These are phyloP conservation scores for Rhizophagus prolifer DNA, from an alignment of 192 early-diverging fungal genomes.

Conservation along the genomic window DNA sequence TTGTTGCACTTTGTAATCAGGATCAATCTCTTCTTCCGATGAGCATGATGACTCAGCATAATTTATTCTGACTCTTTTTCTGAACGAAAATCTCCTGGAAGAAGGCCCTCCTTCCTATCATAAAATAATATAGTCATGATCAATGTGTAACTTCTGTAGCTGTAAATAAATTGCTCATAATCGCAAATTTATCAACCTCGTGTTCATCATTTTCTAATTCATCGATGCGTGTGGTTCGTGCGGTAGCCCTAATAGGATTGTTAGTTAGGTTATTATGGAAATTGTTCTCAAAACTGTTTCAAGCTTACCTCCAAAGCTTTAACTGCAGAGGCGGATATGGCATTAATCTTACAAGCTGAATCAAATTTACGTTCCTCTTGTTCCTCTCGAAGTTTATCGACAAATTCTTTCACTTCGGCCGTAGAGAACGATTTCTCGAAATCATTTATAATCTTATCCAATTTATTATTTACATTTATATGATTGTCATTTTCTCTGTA, in stretches of 20 bases:
- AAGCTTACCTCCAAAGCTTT: constrained; percentile 26
- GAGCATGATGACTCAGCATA: too few species aligned
- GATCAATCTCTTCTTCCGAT: too few species aligned
- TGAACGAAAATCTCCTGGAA: neutral
- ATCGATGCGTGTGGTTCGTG: neutral
- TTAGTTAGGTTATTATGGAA: constrained; percentile 10
- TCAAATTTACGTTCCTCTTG: constrained; percentile 17
- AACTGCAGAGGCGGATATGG: constrained; percentile 20
- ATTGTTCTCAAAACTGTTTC: constrained; percentile 3
- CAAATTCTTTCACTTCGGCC: constrained; percentile 8
- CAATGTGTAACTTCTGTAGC: neutral
- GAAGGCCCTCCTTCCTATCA: neutral
- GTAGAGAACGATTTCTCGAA: constrained; percentile 29
- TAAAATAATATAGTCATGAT: neutral
- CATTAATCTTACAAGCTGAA: constrained; percentile 18
- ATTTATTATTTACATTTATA: constrained; percentile 14
- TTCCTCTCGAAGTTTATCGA: constrained; percentile 25
- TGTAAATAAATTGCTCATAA: constrained; percentile 1
- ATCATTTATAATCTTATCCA: constrained; percentile 22
- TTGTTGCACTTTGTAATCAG: too few species aligned
- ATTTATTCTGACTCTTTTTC: neutral
- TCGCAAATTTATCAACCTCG: constrained; percentile 1
- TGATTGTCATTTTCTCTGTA: constrained; percentile 13
- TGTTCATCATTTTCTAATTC: constrained; percentile 3
- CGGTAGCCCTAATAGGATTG: constrained; percentile 2